Percentiles rank a stretch among this genome's conserved stretches.
Evolutionary conservation across 2,329 filamentous ascomycete species (phyloP).

Genomic region (Aspergillus awamori): DNA sequence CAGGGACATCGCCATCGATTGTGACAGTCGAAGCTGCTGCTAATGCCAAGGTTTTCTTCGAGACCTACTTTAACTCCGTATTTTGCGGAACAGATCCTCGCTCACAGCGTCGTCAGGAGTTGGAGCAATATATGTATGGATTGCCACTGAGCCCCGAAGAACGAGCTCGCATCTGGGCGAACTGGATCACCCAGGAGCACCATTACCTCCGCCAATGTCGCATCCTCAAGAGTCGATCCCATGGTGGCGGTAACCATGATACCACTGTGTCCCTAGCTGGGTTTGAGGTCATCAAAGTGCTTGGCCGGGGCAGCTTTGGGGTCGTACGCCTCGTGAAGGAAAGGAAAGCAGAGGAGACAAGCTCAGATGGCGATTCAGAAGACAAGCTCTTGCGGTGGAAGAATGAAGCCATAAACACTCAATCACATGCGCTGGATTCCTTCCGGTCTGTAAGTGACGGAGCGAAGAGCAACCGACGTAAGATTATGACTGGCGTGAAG

Average conservation of each 20-base stretch:
- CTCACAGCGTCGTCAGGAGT: slow-evolving; percentile 60
- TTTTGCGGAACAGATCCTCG: slow-evolving; percentile 62
- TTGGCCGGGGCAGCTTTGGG: slow-evolving; percentile 94
- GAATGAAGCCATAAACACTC: slow-evolving; percentile 13
- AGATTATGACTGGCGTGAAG: slow-evolving; percentile 34
- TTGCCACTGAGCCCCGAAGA: slow-evolving; percentile 61
- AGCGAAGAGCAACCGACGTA: slow-evolving; percentile 31
- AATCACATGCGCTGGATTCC: slow-evolving; percentile 21
- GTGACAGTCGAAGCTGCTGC: slow-evolving; percentile 75
- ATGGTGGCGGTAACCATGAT: slow-evolving; percentile 40
- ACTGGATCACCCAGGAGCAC: slow-evolving; percentile 69
- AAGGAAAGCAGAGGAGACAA: slow-evolving; percentile 37
- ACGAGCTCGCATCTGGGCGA: slow-evolving; percentile 54
- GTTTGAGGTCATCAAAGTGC: slow-evolving; percentile 79
- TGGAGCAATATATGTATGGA: slow-evolving; percentile 66
- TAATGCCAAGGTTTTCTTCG: slow-evolving; percentile 82
- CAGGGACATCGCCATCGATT: slow-evolving; percentile 35
- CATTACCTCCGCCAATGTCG: slow-evolving; percentile 74
- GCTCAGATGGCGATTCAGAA: background rate
- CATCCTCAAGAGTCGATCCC: slow-evolving; percentile 66
- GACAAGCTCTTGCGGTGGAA: slow-evolving; percentile 9
- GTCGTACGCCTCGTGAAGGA: slow-evolving; percentile 84
- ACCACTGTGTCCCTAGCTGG: slow-evolving; percentile 60
- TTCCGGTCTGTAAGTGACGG: slow-evolving; percentile 24
- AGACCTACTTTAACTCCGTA: slow-evolving; percentile 78